Conservation (phyloP, 129 eudicot genomes). For the Helianthus annuus region HanXRQr2.0-SUNRISE NC_035447.2:105243929-105244428, state of each 20-base stretch:
- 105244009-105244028: slow-evolving; percentile 93
- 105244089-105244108: slow-evolving; percentile 10
- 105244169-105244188: slow-evolving; percentile 43
- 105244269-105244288: background rate
- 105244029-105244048: slow-evolving; percentile 94
- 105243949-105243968: slow-evolving; percentile 2
- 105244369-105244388: background rate
- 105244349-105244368: background rate
- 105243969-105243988: background rate
- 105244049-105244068: slow-evolving; percentile 71
- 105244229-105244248: slow-evolving; percentile 78
- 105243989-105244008: slow-evolving; percentile 41
- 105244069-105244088: slow-evolving; percentile 67
- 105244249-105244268: slow-evolving; percentile 53
- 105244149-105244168: background rate
- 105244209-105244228: slow-evolving; percentile 72
- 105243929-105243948: slow-evolving; percentile 16
- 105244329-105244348: background rate
- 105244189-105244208: slow-evolving; percentile 67
- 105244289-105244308: background rate
- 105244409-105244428: too few species aligned
- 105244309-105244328: background rate
- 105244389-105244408: background rate
- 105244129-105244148: too few species aligned
- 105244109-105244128: background rate